Percentiles rank a stretch among this genome's conserved stretches.
These are phyloP conservation scores for Rauvolfia tetraphylla DNA, from an alignment of 257 asterid genomes.

Conservation along the genomic window DNA sequence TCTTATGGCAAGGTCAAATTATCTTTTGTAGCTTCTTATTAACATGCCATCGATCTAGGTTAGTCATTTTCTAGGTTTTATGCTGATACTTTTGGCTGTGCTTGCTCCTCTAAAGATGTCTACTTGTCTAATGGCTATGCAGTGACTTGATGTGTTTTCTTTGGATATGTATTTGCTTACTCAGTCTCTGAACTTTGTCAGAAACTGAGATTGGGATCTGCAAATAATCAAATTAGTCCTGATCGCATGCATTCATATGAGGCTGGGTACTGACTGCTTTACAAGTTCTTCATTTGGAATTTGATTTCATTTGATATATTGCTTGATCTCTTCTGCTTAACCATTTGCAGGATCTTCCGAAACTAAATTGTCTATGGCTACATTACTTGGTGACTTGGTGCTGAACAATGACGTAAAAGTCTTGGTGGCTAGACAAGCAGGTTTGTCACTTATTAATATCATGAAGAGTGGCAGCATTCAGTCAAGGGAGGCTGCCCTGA, in stretches of 20 bases:
- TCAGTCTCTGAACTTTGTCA: background rate
- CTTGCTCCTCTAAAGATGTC: constrained; percentile 1
- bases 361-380: constrained; percentile 83
- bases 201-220: background rate
- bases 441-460: constrained; percentile 69
- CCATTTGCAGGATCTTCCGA: constrained; percentile 68
- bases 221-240: background rate
- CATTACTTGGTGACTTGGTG: constrained; percentile 77
- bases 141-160: background rate
- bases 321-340: background rate
- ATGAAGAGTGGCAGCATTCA: constrained; percentile 53
- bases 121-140: background rate
- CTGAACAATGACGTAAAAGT: constrained; percentile 76
- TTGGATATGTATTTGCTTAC: background rate
- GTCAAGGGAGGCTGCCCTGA: constrained; percentile 83
- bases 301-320: background rate
- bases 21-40: background rate
- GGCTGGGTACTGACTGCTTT: background rate
- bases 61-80: background rate
- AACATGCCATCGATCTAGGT: background rate
- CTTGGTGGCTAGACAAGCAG: constrained; percentile 67
- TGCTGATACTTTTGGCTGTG: background rate
- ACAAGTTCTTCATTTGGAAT: background rate
- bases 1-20: background rate
- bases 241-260: background rate